A percentile compares a stretch with the other conserved stretches of the same genome.
Evolutionary conservation across 2,329 filamentous ascomycete genomes (phyloP).

Genomic region (Neophaeococcomyces mojaviensis): DNA sequence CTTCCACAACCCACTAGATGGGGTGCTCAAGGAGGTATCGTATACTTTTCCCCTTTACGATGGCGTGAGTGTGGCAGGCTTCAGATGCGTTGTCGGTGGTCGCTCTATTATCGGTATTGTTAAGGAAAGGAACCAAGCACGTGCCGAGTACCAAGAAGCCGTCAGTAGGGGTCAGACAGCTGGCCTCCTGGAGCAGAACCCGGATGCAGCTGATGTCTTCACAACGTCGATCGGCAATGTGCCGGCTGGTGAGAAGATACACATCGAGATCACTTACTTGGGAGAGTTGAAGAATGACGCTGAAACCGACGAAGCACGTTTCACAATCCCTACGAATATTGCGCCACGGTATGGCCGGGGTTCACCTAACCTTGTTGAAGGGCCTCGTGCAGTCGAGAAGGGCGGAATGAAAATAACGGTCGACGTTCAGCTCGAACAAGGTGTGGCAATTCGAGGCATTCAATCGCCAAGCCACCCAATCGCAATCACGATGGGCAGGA

Average conservation of each 20-base stretch:
- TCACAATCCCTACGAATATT: conserved; percentile 61
- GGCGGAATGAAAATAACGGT: conserved; percentile 49
- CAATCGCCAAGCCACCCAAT: conserved; percentile 63
- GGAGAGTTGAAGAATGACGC: conserved; percentile 67
- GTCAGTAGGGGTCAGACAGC: conserved; percentile 53
- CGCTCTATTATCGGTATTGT: conserved; percentile 54
- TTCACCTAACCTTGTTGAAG: conserved; percentile 4
- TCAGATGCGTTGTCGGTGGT: conserved; percentile 56
- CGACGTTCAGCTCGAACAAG: conserved; percentile 52
- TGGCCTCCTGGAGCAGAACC: conserved; percentile 57
- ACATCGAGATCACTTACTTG: conserved; percentile 58
- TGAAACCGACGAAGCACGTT: conserved; percentile 58
- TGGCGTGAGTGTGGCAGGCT: conserved; percentile 61
- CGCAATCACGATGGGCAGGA: conserved; percentile 55
- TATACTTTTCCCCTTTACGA: conserved; percentile 69
- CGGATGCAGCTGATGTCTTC: conserved; percentile 58
- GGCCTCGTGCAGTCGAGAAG: conserved; percentile 15
- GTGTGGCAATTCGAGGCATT: conserved; percentile 52
- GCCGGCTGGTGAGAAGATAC: conserved; percentile 48
- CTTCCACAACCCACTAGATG: conserved; percentile 49
- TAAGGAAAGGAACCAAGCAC: conserved; percentile 58
- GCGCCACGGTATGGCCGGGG: conserved; percentile 56
- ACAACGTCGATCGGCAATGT: conserved; percentile 62
- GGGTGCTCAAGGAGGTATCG: conserved; percentile 46
- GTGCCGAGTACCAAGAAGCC: conserved; percentile 52